Conservation (phyloP, 192 early-diverging fungal species). For the Entomortierella lignicola region DNA sequence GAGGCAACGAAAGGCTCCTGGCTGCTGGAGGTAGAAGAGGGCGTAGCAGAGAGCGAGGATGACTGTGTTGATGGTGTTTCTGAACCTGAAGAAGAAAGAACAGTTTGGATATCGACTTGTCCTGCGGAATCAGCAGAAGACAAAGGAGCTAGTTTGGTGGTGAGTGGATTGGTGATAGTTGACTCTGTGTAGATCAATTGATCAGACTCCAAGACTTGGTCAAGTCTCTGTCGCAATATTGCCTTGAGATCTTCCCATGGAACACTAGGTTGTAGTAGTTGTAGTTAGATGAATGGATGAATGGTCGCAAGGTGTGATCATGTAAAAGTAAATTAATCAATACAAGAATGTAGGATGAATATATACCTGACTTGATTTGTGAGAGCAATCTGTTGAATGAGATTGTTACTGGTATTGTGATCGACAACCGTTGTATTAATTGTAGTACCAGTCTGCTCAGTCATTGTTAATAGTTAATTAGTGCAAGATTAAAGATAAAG, state of each 20-base stretch:
- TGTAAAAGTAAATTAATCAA: neutral
- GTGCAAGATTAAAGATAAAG: too few species aligned
- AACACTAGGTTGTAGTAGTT: conserved; percentile 12
- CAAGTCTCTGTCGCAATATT: conserved; percentile 20
- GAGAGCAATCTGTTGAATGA: conserved; percentile 30
- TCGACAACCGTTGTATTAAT: neutral
- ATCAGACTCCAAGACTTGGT: conserved; percentile 19
- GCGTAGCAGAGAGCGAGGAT: too few species aligned
- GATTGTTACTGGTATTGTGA: neutral
- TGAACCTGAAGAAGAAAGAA: neutral
- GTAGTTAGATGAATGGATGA: too few species aligned
- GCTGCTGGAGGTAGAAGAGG: neutral
- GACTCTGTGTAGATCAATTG: conserved; percentile 28
- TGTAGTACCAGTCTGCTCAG: too few species aligned
- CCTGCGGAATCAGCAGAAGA: neutral
- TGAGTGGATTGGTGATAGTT: conserved; percentile 43
- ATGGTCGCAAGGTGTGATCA: too few species aligned
- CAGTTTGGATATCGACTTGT: neutral
- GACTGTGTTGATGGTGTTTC: too few species aligned
- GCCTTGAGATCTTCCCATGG: conserved; percentile 38
- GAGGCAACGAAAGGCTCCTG: neutral
- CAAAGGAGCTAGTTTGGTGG: conserved; percentile 17
- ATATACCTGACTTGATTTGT: conserved; percentile 35
- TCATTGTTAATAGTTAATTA: too few species aligned
- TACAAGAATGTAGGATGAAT: neutral